phyloP scores from a whole-genome alignment of 441 rosid genomes.

The Arabidopsis lyrata region DNA sequence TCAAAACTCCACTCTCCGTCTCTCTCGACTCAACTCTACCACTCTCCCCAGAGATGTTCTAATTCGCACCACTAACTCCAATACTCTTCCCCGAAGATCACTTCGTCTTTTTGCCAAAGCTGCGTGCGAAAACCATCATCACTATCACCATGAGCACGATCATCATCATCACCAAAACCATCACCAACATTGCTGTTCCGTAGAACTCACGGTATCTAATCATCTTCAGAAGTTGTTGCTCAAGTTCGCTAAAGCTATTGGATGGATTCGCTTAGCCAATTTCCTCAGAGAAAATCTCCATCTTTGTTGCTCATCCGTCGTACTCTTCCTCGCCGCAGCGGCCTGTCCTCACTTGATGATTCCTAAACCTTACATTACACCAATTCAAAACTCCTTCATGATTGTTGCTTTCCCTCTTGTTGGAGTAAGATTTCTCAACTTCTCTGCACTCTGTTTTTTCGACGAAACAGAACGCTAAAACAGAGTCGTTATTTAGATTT shows the following conservation, averaged over 20 bases:
- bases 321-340: conserved; percentile 6
- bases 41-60: not conserved
- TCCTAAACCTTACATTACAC: conserved; percentile 13
- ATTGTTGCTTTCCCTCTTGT: conserved; percentile 21
- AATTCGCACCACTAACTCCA: not conserved
- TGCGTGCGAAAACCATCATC: not conserved
- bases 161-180: not conserved
- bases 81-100: not conserved
- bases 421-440: not conserved
- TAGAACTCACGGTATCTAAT: not conserved
- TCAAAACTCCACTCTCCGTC: not conserved
- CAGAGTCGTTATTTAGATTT: conserved; percentile 54
- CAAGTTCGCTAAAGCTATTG: not conserved
- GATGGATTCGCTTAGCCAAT: conserved; percentile 10
- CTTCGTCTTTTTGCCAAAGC: not conserved
- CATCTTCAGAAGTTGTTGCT: not conserved
- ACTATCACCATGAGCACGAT: not conserved
- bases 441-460: not conserved
- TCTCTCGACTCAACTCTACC: not conserved
- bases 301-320: not conserved
- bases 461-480: not conserved
- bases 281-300: conserved; percentile 7
- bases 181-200: conserved; percentile 5
- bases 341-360: not conserved
- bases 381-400: conserved; percentile 9